phyloP scores from a whole-genome alignment of 805 yeast species.

The Candida nitratophila region DNA sequence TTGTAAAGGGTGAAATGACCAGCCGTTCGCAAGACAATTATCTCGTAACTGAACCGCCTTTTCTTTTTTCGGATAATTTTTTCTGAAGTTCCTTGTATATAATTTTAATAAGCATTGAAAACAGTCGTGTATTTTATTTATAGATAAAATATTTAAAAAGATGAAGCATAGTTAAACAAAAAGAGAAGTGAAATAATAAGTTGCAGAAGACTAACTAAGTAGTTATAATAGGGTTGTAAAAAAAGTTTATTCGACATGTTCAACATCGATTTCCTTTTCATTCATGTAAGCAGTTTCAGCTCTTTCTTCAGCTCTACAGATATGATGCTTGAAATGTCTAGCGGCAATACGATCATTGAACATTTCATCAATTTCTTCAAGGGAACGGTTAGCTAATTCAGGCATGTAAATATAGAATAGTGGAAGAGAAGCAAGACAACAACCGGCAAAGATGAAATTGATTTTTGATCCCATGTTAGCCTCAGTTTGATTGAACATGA shows the following conservation, averaged over 20 bases:
- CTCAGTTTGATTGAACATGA: slow-evolving; percentile 39
- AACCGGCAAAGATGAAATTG: slow-evolving; percentile 40
- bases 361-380: slow-evolving; percentile 52
- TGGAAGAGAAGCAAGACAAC: slow-evolving; percentile 21
- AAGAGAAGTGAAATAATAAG: too few relatives aligned
- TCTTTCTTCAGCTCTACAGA: not conserved
- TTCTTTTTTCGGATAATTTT: too few relatives aligned
- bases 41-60: too few relatives aligned
- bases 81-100: too few relatives aligned
- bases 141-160: too few relatives aligned
- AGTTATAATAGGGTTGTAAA: too few relatives aligned
- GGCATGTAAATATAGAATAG: slow-evolving; percentile 51
- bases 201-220: too few relatives aligned
- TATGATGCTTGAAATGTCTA: slow-evolving; percentile 22
- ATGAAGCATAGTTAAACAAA: too few relatives aligned
- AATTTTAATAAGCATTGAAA: too few relatives aligned
- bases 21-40: too few relatives aligned
- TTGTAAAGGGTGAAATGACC: too few relatives aligned
- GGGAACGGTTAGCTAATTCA: slow-evolving; percentile 52
- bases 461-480: slow-evolving; percentile 45
- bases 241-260: not conserved
- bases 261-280: not conserved
- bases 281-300: not conserved
- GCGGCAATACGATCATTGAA: slow-evolving; percentile 30
- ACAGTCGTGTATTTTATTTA: too few relatives aligned